These are phyloP conservation scores for Kuraishia floccosa DNA, from an alignment of 805 yeast genomes.

Conservation along the genomic window DNA sequence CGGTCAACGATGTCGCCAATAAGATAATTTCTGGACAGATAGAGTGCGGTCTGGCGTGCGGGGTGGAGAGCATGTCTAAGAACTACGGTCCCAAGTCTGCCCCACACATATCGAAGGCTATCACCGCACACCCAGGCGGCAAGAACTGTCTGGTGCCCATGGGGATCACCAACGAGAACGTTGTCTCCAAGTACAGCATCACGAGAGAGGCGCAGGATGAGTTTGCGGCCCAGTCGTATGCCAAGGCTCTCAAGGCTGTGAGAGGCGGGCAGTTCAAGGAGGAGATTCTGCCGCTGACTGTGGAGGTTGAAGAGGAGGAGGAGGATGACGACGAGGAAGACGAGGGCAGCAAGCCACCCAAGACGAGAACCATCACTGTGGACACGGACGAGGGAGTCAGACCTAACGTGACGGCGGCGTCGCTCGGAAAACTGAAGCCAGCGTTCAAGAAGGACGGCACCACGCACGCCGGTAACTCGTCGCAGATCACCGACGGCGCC, in stretches of 20 bases:
- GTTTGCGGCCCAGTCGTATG: constrained; percentile 81
- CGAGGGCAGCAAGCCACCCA: constrained; percentile 8
- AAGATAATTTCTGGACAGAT: constrained; percentile 84
- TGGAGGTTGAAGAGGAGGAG: constrained; percentile 41
- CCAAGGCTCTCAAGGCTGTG: constrained; percentile 74
- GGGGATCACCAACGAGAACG: constrained; percentile 94
- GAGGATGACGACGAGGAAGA: constrained; percentile 49
- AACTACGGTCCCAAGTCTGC: constrained; percentile 76
- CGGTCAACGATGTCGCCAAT: constrained; percentile 81
- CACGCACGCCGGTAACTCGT: constrained; percentile 94
- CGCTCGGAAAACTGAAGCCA: constrained; percentile 67
- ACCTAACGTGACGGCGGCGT: constrained; percentile 68
- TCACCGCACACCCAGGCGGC: constrained; percentile 32
- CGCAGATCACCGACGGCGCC: constrained; percentile 94
- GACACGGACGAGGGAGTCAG: constrained; percentile 87
- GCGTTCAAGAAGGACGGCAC: constrained; percentile 79
- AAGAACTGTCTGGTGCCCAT: constrained; percentile 81
- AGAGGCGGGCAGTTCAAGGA: constrained; percentile 66
- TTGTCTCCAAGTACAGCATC: constrained; percentile 56
- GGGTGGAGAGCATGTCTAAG: constrained; percentile 91
- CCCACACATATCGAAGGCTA: constrained; percentile 41
- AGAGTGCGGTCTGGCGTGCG: constrained; percentile 82
- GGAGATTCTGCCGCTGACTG: constrained; percentile 76
- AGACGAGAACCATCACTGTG: constrained; percentile 27
- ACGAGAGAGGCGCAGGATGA: constrained; percentile 69